Percentiles rank a stretch among this genome's conserved stretches.
Conservation (phyloP, 2,329 filamentous ascomycete species). For the Cercospora canescens region DNA sequence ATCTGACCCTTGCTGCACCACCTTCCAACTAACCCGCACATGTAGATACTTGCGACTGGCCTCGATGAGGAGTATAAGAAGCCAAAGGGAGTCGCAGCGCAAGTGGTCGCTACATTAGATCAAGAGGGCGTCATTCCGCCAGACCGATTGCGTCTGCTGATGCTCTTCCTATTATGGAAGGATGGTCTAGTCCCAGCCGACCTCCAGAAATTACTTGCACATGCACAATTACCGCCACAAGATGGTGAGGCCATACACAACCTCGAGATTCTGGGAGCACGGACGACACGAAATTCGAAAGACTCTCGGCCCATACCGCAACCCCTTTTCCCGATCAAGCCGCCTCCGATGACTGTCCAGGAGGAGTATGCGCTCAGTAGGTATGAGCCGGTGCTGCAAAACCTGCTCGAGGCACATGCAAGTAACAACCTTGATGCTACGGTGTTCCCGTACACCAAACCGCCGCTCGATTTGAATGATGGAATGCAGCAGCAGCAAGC, state of each 20-base stretch:
- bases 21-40: slow-evolving; percentile 6
- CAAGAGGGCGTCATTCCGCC: slow-evolving; percentile 70
- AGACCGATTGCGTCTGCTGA: slow-evolving; percentile 81
- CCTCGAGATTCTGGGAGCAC: slow-evolving; percentile 78
- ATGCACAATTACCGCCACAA: slow-evolving; percentile 73
- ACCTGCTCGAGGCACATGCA: slow-evolving; percentile 73
- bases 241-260: slow-evolving; percentile 75
- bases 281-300: slow-evolving; percentile 71
- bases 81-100: slow-evolving; percentile 83
- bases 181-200: slow-evolving; percentile 84
- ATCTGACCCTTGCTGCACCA: not conserved
- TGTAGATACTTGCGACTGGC: slow-evolving; percentile 76
- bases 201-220: slow-evolving; percentile 77
- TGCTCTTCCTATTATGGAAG: slow-evolving; percentile 82
- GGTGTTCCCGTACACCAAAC: slow-evolving; percentile 51
- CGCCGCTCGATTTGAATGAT: slow-evolving; percentile 61
- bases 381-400: slow-evolving; percentile 78
- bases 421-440: slow-evolving; percentile 44
- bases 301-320: slow-evolving; percentile 66
- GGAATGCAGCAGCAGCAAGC: slow-evolving; percentile 54
- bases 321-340: slow-evolving; percentile 72
- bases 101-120: slow-evolving; percentile 84
- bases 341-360: slow-evolving; percentile 53
- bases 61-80: slow-evolving; percentile 90
- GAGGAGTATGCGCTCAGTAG: slow-evolving; percentile 87